Base-by-base conservation (phyloP, 192 early-diverging fungal species). In the Coemansia sp. region DNA sequence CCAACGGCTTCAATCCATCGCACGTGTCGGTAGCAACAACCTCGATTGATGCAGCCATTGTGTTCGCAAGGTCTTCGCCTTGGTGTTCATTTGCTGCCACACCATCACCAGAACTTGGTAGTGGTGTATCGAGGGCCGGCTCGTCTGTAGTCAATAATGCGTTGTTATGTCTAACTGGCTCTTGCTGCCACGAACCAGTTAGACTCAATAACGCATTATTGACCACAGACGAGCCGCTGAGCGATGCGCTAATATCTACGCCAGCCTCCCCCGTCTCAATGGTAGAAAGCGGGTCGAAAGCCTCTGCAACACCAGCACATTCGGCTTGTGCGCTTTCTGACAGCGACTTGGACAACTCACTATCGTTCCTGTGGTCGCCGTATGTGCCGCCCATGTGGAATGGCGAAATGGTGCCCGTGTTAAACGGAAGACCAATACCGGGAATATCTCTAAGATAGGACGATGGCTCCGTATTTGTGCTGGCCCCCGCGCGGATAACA, bases 161-260 rank as follows among this genome's bases (percentile, higher is more conserved):
- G n/a, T n/a, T n/a, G n/a, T n/a, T n/a, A n/a, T n/a, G n/a, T 30
- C 20, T 3, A 58, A 7, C 10, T 68, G 55, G 15, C n/a, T n/a
- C 58, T 9, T 57, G 55, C n/a, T 72, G 66, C 62, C 67, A 66
- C 22, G 66, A 59, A 4, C 52, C 41, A 9, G 67, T 65, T 11
- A 79, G 70, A 30, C 48, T 73, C n/a, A 79, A 14, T 14, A 79
- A 57, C 17, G 76, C 76, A n/a, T 63, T 64, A 44, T 79, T 70
- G 52, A 79, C 70, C 11, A 66, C 56, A 0, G 69, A 64, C 4
- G 76, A 73, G 11, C 67, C 63, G 33, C 70, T 69, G 20, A 72
- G 41, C 0, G 62, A 20, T 0, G 47, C 57, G 10, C 28, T 29
- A 2, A 54, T 30, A 8, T 25, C 23, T 11, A 25, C 25, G 17